A percentile compares a stretch with the other conserved stretches of the same genome.
Conservation (phyloP, 2,329 filamentous ascomycete genomes). For the Exophiala bonariae region DNA sequence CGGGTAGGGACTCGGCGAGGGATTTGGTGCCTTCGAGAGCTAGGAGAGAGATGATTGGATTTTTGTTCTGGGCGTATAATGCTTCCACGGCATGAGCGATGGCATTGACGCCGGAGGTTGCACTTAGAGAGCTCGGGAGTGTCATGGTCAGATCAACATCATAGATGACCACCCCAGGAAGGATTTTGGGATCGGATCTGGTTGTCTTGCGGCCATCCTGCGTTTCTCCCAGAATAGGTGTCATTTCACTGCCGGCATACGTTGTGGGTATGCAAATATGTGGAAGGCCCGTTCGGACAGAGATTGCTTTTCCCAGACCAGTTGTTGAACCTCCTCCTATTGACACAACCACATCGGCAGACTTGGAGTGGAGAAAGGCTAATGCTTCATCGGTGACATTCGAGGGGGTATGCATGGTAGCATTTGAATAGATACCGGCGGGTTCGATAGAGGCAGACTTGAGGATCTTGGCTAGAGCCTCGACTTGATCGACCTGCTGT, state of each 20-base stretch:
- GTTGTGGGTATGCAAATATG: constrained; percentile 64
- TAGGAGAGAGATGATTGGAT: constrained; percentile 60
- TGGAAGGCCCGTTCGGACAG: constrained; percentile 53
- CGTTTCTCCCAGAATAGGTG: constrained; percentile 64
- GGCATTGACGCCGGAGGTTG: constrained; percentile 64
- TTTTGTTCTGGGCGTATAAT: constrained; percentile 62
- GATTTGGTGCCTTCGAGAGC: constrained; percentile 58
- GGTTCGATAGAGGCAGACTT: constrained; percentile 37
- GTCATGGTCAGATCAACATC: constrained; percentile 64
- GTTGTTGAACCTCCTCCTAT: constrained; percentile 65
- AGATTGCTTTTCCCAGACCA: constrained; percentile 62
- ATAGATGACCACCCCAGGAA: constrained; percentile 63
- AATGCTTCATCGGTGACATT: constrained; percentile 59
- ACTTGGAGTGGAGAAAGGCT: constrained; percentile 43
- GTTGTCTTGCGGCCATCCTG: constrained; percentile 60
- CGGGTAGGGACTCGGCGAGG: constrained; percentile 55
- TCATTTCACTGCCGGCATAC: constrained; percentile 65
- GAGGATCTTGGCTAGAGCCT: constrained; percentile 47
- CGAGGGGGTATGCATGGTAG: constrained; percentile 64
- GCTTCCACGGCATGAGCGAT: constrained; percentile 67
- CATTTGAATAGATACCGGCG: constrained; percentile 56
- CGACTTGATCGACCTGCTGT: constrained; percentile 49
- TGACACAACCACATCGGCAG: constrained; percentile 58
- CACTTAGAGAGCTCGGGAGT: constrained; percentile 53
- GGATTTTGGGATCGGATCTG: constrained; percentile 57